phyloP scores from a whole-genome alignment of 2,329 filamentous ascomycete species.

The Ophiostoma ips region DNA sequence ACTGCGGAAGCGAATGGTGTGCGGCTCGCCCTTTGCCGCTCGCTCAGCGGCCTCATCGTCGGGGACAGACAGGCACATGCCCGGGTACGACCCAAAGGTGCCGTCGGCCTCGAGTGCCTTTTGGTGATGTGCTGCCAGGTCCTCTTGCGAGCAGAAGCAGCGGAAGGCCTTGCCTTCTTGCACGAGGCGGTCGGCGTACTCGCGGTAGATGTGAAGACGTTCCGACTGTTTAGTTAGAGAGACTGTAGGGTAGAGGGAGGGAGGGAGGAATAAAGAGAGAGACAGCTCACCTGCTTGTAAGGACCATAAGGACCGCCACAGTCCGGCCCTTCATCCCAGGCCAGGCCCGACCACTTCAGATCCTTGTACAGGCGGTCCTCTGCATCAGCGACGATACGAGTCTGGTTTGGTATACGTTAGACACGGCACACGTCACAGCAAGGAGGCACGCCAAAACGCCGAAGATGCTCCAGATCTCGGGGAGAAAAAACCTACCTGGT shows the following conservation, averaged over 20 bases:
- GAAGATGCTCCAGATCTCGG: too few species aligned
- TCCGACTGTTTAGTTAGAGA: constrained; percentile 47
- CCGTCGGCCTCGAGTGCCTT: constrained; percentile 43
- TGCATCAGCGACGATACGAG: constrained; percentile 66
- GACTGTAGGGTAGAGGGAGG: constrained; percentile 1
- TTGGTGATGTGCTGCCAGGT: constrained; percentile 52
- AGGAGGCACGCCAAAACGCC: too few species aligned
- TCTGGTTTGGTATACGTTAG: constrained; percentile 34
- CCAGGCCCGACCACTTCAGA: constrained; percentile 72
- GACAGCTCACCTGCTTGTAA: constrained; percentile 56
- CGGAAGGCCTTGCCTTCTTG: constrained; percentile 66
- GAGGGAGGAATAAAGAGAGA: too few species aligned
- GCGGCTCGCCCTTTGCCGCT: constrained; percentile 52
- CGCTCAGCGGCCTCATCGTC: constrained; percentile 55
- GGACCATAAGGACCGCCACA: constrained; percentile 71
- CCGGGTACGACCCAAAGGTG: constrained; percentile 31
- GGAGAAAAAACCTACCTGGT: constrained; percentile 51
- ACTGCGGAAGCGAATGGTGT: constrained; percentile 65
- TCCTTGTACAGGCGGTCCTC: constrained; percentile 67
- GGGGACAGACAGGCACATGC: constrained; percentile 58
- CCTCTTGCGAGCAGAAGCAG: constrained; percentile 74
- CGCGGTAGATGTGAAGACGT: constrained; percentile 56
- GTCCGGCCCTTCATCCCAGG: constrained; percentile 89
- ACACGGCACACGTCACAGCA: background rate
- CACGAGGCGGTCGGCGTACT: constrained; percentile 57